Evolutionary conservation across 192 early-diverging fungal genomes (phyloP), one percentile per base, ranked within the genome.

Genomic region (Jimgerdemannia flammicorona): DNA sequence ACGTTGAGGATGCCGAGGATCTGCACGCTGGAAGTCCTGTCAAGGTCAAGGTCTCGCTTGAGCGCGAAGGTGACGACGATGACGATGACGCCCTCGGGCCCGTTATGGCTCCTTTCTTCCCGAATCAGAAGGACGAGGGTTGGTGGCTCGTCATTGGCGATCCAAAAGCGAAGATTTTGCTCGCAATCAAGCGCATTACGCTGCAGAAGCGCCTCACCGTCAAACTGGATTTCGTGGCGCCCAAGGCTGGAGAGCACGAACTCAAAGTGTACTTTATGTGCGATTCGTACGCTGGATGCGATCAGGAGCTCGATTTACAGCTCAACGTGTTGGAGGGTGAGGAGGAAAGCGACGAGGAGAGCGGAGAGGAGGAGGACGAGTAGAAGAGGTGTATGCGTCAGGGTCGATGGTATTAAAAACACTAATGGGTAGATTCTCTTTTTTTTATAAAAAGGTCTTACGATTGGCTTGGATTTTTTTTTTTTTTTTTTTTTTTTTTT

Each of bases 121-220:
- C 98, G 7, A 81, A 83, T 19, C 82, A 89, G 81, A 95, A 96
- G 82, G 90, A 94, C 67, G 98, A 99, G 82, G 92, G 91, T 14
- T 99, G 98, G 98, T 99, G 98, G 98, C 81, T 98, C 72, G 94
- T 99, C 6, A 77, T 99, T 54, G 97, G 94, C 20, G 95, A 98
- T 42, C 81, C 91, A 10, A 75, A 85, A 17, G 83, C 84, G 3
- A 96, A 97, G 77, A 80, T 93, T 7, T 81, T 99, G 66, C 72
- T 96, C 70, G 93, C 93, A 2, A 95, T 99, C 77, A 98, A 98
- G 86, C 84, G 97, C n/a, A 83, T 93, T 17, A 88, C 86, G 3
- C 73, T 98, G 29, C 90, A 90, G 64, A 77, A 88, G 43, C 78
- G 83, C 66, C 82, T 91, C 43, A 72, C 74, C 6, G 85, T 96